phyloP scores from a whole-genome alignment of 2,329 filamentous ascomycete genomes.

The Aschersonia sp. region DNA sequence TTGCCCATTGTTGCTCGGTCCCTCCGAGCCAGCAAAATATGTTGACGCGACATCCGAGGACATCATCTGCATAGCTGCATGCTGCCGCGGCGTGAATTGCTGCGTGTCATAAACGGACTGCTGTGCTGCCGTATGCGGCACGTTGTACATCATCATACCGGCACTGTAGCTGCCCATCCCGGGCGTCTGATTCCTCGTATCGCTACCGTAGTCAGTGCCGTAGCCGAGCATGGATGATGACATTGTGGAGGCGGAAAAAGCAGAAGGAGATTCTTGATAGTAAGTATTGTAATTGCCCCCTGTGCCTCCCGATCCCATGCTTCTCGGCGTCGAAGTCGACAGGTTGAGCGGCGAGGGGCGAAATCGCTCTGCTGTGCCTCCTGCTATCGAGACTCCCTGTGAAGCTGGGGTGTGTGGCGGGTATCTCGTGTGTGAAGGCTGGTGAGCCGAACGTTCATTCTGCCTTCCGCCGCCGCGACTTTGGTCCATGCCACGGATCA shows the following conservation, averaged over 20 bases:
- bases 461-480: slow-evolving; percentile 60
- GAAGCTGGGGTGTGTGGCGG: slow-evolving; percentile 33
- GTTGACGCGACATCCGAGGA: slow-evolving; percentile 38
- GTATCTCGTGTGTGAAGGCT: slow-evolving; percentile 40
- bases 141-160: slow-evolving; percentile 66
- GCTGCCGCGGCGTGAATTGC: slow-evolving; percentile 62
- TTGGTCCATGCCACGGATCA: slow-evolving; percentile 60
- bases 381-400: slow-evolving; percentile 21
- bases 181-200: slow-evolving; percentile 41
- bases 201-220: slow-evolving; percentile 50
- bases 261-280: slow-evolving; percentile 38
- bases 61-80: slow-evolving; percentile 63
- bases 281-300: slow-evolving; percentile 42
- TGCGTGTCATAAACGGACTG: slow-evolving; percentile 61
- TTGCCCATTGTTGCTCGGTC: slow-evolving; percentile 36
- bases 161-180: slow-evolving; percentile 44
- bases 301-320: slow-evolving; percentile 33
- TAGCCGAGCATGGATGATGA: slow-evolving; percentile 40
- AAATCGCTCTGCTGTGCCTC: slow-evolving; percentile 26
- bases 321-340: slow-evolving; percentile 30
- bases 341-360: slow-evolving; percentile 33
- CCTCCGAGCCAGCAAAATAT: slow-evolving; percentile 44
- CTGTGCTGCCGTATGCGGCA: slow-evolving; percentile 47
- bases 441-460: slow-evolving; percentile 56
- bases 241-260: slow-evolving; percentile 42